phyloP scores from a whole-genome alignment of 1,284 basidiomycete genomes.

The Tilletia setariae region DNA sequence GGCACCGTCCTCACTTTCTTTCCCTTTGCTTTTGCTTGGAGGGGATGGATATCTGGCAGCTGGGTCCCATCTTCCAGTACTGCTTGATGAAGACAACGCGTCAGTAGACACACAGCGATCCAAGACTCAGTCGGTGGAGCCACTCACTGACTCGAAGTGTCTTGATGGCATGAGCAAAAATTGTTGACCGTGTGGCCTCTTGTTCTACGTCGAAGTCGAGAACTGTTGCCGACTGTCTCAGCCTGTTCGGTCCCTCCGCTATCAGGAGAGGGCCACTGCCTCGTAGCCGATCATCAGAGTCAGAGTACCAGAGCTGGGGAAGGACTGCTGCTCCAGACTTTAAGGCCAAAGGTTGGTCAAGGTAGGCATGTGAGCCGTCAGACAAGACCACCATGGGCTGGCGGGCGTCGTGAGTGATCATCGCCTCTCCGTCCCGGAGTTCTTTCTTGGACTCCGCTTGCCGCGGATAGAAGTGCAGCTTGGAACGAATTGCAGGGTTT shows the following conservation, averaged over 20 bases:
- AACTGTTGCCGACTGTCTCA: no score
- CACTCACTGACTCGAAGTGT: no score
- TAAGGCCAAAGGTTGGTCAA: background rate
- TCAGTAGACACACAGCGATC: no score
- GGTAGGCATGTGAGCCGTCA: background rate
- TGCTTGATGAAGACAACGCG: no score
- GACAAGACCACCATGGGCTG: background rate
- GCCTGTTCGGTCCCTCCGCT: no score
- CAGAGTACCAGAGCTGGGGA: background rate
- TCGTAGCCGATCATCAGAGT: background rate
- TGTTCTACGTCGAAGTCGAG: no score
- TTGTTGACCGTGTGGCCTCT: no score
- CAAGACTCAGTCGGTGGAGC: no score
- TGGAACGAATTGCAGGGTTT: background rate
- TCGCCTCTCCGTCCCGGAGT: background rate
- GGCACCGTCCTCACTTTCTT: background rate
- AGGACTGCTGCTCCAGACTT: background rate
- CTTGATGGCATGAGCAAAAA: no score
- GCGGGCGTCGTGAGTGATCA: background rate
- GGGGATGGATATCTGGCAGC: no score
- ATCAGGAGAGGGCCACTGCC: background rate
- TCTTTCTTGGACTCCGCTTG: background rate
- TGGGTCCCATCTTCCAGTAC: no score
- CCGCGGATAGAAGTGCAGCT: background rate
- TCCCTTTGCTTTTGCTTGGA: background rate